Evolutionary conservation across 129 eudicot genomes (phyloP).

Genomic region (Lactuca sativa): DNA sequence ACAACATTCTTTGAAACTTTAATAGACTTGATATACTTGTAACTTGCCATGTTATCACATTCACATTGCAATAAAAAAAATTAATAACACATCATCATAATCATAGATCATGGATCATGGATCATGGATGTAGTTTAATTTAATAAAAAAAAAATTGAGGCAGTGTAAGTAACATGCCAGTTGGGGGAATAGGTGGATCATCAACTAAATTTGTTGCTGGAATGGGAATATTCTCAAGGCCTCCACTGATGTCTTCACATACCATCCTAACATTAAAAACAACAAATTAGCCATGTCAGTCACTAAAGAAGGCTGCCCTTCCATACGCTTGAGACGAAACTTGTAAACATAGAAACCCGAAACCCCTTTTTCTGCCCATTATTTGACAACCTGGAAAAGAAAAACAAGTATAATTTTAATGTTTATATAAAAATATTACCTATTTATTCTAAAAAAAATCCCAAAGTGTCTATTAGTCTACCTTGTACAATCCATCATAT

Average conservation of each 20-base stretch:
- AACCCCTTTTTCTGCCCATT: slow-evolving; percentile 89
- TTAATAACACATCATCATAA: neutral
- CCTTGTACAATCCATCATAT: slow-evolving; percentile 93
- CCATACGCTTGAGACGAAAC: slow-evolving; percentile 70
- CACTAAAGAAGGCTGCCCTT: slow-evolving; percentile 74
- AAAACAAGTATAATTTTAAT: slow-evolving; percentile 2
- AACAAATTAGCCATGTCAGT: slow-evolving; percentile 30
- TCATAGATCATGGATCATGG: neutral
- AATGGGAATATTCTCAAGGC: slow-evolving; percentile 67
- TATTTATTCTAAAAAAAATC: neutral
- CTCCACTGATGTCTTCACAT: slow-evolving; percentile 76
- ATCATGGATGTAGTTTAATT: neutral
- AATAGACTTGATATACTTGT: slow-evolving; percentile 45
- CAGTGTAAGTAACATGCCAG: slow-evolving; percentile 41
- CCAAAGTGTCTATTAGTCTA: slow-evolving; percentile 5
- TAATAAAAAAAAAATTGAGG: neutral
- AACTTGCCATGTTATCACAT: slow-evolving; percentile 44
- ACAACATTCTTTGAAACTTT: slow-evolving; percentile 45
- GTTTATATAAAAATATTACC: neutral
- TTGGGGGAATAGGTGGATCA: slow-evolving; percentile 71
- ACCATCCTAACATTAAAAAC: slow-evolving; percentile 58
- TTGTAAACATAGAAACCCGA: slow-evolving; percentile 85
- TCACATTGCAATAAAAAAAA: neutral
- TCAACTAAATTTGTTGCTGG: slow-evolving; percentile 94
- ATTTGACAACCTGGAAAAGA: slow-evolving; percentile 56